Conservation (phyloP, 2,329 filamentous ascomycete species). For the Phyllosticta capitalensis region DNA sequence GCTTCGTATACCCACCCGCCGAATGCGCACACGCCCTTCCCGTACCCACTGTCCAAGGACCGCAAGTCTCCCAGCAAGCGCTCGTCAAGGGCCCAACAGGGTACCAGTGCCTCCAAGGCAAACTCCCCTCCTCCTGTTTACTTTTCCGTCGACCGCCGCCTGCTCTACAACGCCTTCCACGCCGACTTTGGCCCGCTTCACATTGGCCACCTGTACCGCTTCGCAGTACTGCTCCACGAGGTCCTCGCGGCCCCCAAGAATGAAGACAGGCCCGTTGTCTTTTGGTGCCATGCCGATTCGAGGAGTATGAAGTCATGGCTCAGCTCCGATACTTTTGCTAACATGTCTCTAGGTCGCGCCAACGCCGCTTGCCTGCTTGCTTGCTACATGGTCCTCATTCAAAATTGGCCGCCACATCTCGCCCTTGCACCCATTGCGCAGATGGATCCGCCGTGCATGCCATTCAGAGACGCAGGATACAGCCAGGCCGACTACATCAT, state of each 20-base stretch:
- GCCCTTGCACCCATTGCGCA: conserved; percentile 93
- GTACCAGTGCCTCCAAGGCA: conserved; percentile 38
- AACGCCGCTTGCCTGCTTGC: conserved; percentile 93
- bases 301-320: conserved; percentile 54
- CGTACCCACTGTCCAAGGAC: conserved; percentile 54
- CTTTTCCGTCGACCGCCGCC: conserved; percentile 85
- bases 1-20: conserved; percentile 82
- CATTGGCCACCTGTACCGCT: conserved; percentile 93
- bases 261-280: conserved; percentile 81
- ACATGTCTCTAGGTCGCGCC: conserved; percentile 55
- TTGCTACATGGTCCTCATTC: conserved; percentile 98
- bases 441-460: conserved; percentile 95
- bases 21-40: conserved; percentile 73
- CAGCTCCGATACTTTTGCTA: background rate
- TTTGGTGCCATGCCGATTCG: conserved; percentile 89
- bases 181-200: conserved; percentile 96
- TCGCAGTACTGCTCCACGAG: conserved; percentile 91
- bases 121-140: conserved; percentile 64
- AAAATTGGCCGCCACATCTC: conserved; percentile 93
- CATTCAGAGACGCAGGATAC: conserved; percentile 95
- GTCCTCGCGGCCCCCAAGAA: conserved; percentile 87
- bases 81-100: conserved; percentile 55
- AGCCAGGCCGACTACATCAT: conserved; percentile 95
- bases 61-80: conserved; percentile 65
- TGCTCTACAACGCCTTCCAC: conserved; percentile 97